Conservation (phyloP, 495 filamentous ascomycete species). For the Talaromyces ruber region DNA sequence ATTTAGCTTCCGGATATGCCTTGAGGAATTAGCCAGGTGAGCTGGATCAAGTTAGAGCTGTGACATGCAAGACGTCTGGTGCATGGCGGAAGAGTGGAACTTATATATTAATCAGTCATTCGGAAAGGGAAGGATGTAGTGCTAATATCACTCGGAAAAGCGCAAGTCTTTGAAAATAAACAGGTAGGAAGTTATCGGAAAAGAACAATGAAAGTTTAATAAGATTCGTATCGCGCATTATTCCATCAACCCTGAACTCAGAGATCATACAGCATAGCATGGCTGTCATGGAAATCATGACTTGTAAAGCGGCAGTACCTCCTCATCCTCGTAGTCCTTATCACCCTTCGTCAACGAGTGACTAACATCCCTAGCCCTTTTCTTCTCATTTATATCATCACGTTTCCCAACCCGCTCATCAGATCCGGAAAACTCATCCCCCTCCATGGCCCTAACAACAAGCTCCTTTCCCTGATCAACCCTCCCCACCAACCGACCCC, state of each 20-base stretch:
- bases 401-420: background rate
- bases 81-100: too few species aligned
- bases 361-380: background rate
- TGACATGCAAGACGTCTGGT: background rate
- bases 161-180: background rate
- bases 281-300: background rate
- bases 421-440: background rate
- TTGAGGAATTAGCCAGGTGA: background rate
- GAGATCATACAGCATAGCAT: background rate
- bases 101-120: too few species aligned
- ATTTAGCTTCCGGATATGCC: background rate
- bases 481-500: background rate
- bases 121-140: background rate
- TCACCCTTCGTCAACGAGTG: background rate
- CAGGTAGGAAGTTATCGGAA: background rate
- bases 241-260: background rate
- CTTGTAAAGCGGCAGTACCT: background rate
- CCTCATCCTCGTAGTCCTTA: background rate
- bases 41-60: background rate
- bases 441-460: background rate
- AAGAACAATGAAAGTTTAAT: background rate
- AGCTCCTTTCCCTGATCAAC: background rate
- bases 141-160: background rate
- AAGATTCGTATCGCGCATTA: background rate
- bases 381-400: background rate